A percentile compares a stretch with the other conserved stretches of the same genome.
Evolutionary conservation across 192 early-diverging fungal genomes (phyloP).

Genomic region (Coemansia sp.): DNA sequence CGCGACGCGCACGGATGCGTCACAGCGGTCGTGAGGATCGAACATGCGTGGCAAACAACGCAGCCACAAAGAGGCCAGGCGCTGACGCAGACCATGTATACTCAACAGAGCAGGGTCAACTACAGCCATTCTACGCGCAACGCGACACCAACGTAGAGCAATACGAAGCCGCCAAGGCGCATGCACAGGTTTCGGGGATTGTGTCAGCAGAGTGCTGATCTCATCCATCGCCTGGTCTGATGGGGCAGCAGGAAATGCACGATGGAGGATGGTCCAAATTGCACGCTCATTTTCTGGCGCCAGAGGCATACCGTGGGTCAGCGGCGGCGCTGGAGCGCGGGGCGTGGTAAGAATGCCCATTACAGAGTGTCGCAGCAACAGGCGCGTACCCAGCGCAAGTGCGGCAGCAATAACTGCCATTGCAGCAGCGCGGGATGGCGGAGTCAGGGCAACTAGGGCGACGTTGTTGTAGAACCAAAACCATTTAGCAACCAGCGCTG

Average conservation of each 20-base stretch:
- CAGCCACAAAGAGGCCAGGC: conserved; percentile 28
- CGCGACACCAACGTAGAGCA: conserved; percentile 36
- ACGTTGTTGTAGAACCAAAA: not conserved
- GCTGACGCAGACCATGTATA: conserved; percentile 30
- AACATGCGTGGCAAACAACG: conserved; percentile 34
- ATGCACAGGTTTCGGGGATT: not conserved
- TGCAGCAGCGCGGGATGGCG: not conserved
- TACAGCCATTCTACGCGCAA: conserved; percentile 31
- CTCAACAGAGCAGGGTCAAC: conserved; percentile 32
- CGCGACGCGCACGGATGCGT: not conserved
- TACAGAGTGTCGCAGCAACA: conserved; percentile 27
- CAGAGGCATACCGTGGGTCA: not conserved
- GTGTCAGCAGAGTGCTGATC: conserved; percentile 23
- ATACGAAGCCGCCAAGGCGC: conserved; percentile 33
- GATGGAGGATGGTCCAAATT: conserved; percentile 25
- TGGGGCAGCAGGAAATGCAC: conserved; percentile 46
- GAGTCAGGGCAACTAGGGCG: not conserved
- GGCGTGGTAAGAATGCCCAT: conserved; percentile 32
- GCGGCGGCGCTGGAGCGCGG: not conserved
- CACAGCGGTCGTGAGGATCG: not conserved
- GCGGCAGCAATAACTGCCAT: not conserved
- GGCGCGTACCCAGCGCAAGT: conserved; percentile 1
- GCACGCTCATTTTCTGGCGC: conserved; percentile 14
- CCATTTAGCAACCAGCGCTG: conserved; percentile 2
- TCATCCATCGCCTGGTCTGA: conserved; percentile 33